Conservation (phyloP, 495 filamentous ascomycete genomes). For the Endocarpon pusillum region DNA sequence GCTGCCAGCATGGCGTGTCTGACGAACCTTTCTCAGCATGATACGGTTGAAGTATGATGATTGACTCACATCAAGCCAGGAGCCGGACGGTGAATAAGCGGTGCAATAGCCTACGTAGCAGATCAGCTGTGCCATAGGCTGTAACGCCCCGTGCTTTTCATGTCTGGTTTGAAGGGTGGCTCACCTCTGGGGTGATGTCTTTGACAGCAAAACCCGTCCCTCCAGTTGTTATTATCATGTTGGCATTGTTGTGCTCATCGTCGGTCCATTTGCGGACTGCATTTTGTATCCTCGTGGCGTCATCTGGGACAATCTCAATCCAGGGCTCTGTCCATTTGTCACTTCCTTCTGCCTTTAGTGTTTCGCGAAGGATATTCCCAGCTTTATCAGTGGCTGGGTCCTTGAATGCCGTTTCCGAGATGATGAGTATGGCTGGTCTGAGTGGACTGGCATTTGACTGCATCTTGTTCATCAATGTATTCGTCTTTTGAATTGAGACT, state of each 20-base stretch:
- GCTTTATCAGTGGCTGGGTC: constrained; percentile 69
- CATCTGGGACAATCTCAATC: constrained; percentile 67
- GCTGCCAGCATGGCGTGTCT: constrained; percentile 86
- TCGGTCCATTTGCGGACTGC: constrained; percentile 55
- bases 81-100: constrained; percentile 72
- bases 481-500: too few species aligned
- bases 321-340: constrained; percentile 51
- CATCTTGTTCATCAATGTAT: too few species aligned
- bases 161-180: constrained; percentile 8
- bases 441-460: too few species aligned
- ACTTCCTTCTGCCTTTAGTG: constrained; percentile 45
- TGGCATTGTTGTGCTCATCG: constrained; percentile 33
- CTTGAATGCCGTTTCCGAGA: constrained; percentile 82
- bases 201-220: constrained; percentile 87
- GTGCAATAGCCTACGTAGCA: constrained; percentile 48
- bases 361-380: constrained; percentile 40
- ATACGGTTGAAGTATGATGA: too few species aligned
- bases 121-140: constrained; percentile 7
- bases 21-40: constrained; percentile 15
- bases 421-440: constrained; percentile 54
- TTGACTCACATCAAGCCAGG: constrained; percentile 62
- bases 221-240: constrained; percentile 75
- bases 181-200: constrained; percentile 77
- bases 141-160: not conserved
- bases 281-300: constrained; percentile 53